Evolutionary conservation across 2,329 filamentous ascomycete species (phyloP).

Genomic region (Nigrospora sphaerica): DNA sequence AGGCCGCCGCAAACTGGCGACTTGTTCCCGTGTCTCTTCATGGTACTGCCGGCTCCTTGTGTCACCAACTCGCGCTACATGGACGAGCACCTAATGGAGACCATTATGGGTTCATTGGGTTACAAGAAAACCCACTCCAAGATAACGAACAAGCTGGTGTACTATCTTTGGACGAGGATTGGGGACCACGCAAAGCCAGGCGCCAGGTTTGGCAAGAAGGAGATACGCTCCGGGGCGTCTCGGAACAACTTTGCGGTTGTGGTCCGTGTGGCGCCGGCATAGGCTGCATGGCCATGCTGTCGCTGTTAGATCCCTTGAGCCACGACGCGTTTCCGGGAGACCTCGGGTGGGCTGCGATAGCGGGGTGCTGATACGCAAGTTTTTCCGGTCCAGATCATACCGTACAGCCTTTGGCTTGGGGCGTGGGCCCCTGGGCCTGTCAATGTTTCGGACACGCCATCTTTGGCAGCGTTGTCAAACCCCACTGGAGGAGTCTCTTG

Average conservation of each 20-base stretch:
- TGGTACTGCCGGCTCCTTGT: slow-evolving; percentile 85
- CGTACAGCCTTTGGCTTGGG: too few relatives aligned
- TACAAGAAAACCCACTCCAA: slow-evolving; percentile 63
- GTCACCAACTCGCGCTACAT: slow-evolving; percentile 88
- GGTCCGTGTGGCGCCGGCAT: slow-evolving; percentile 30
- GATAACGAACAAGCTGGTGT: slow-evolving; percentile 74
- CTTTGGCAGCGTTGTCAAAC: too few relatives aligned
- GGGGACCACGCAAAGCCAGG: slow-evolving; percentile 9
- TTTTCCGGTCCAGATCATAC: too few relatives aligned
- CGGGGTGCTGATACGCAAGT: too few relatives aligned
- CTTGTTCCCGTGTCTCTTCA: slow-evolving; percentile 66
- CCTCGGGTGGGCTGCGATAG: too few relatives aligned
- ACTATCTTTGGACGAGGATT: slow-evolving; percentile 71
- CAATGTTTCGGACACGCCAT: too few relatives aligned
- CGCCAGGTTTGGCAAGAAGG: slow-evolving; percentile 58
- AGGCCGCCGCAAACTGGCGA: slow-evolving; percentile 15
- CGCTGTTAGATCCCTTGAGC: too few relatives aligned
- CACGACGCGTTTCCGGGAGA: too few relatives aligned
- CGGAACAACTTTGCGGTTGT: slow-evolving; percentile 91
- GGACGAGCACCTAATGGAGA: slow-evolving; percentile 58
- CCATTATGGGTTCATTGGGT: slow-evolving; percentile 72
- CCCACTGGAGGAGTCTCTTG: too few relatives aligned
- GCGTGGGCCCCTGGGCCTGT: too few relatives aligned
- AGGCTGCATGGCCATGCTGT: slow-evolving; percentile 3
- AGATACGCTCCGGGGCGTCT: slow-evolving; percentile 65